Percentiles rank a stretch among this genome's conserved stretches.
phyloP scores from a whole-genome alignment of 345 rosid species.

The Cardamine chenopodiifolia region DNA sequence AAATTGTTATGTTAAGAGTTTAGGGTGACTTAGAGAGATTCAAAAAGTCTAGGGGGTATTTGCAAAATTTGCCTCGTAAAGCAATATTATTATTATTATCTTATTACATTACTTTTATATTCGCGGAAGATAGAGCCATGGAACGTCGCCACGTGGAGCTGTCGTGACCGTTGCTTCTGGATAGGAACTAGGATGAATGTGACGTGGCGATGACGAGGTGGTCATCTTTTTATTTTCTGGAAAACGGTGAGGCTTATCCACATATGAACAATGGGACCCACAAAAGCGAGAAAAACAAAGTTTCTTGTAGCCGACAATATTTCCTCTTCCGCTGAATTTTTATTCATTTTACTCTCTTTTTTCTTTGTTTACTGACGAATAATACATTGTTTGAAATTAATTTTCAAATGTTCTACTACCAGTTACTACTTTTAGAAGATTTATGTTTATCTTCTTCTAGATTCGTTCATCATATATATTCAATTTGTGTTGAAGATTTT shows the following conservation, averaged over 20 bases:
- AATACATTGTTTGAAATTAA: conserved; percentile 1
- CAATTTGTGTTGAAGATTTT: background rate
- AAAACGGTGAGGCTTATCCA: conserved; percentile 34
- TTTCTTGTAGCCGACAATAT: conserved; percentile 36
- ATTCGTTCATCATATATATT: conserved; percentile 19
- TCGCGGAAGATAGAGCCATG: conserved; percentile 18
- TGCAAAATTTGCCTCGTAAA: background rate
- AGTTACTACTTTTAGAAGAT: conserved; percentile 27
- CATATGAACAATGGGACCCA: conserved; percentile 16
- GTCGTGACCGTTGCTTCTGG: conserved; percentile 20
- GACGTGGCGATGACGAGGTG: conserved; percentile 39
- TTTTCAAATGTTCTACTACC: conserved; percentile 4
- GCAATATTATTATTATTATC: background rate
- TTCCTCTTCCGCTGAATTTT: conserved; percentile 12
- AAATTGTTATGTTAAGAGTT: no score
- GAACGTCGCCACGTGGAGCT: conserved; percentile 7
- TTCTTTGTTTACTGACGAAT: background rate
- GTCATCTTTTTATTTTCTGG: conserved; percentile 13
- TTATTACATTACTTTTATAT: background rate
- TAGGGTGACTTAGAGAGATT: background rate
- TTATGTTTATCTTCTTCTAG: conserved; percentile 33
- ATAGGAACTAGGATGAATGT: conserved; percentile 32
- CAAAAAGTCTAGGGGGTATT: background rate
- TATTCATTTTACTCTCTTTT: background rate
- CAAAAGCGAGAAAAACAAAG: background rate